Base-by-base conservation (phyloP, 495 filamentous ascomycete species). In the Recurvomyces mirabilis region DNA sequence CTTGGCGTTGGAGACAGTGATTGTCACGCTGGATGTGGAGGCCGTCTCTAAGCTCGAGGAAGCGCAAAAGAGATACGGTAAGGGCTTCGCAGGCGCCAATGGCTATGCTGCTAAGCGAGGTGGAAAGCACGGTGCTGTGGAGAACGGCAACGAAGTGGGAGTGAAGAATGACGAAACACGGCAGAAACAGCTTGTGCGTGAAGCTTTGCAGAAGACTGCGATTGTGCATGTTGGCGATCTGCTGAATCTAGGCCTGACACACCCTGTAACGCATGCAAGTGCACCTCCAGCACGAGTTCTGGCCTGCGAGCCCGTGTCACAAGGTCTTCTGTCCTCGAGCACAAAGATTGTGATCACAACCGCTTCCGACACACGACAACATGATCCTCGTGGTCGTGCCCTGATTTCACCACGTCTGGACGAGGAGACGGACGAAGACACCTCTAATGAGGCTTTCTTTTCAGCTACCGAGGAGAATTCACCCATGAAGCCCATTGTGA, bases 231-330 rank as follows among this genome's bases (percentile, higher is more conserved):
- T 77, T 12, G 86, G 84, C 1, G 91, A 96, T 56, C 62, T 87
- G 31, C 74, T 98, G 45, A 81, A 84, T 1, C 67, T 98, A 29
- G 84, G 84, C 4, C 64, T 93, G 15, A 73, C 83, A n/a, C 86
- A 94, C 63, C 83, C 86, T 9, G 85, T 91, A 50, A 95, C 84
- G 26, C 87, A 87, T 65, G 82, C 80, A 12, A 77, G 81, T 5
- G 74, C 84, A 14, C 83, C 81, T n/a, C 85, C 84, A 3, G 79
- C 70, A 22, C 74, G 67, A 46, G 74, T 78, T 43, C 72, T 70
- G 19, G 71, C 74, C 22, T 82, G 78, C 56, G 78, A 82, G 55
- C 78, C 78, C 9, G 84, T 98, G 7, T 77, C 83, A 1, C 91
- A 98, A 62, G 91, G 91, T 1, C 59, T 94, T 22, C 63, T 95